These are phyloP conservation scores for Cryoendolithus antarcticus DNA, from an alignment of 2,329 filamentous ascomycete species.

Conservation along the genomic window DNA sequence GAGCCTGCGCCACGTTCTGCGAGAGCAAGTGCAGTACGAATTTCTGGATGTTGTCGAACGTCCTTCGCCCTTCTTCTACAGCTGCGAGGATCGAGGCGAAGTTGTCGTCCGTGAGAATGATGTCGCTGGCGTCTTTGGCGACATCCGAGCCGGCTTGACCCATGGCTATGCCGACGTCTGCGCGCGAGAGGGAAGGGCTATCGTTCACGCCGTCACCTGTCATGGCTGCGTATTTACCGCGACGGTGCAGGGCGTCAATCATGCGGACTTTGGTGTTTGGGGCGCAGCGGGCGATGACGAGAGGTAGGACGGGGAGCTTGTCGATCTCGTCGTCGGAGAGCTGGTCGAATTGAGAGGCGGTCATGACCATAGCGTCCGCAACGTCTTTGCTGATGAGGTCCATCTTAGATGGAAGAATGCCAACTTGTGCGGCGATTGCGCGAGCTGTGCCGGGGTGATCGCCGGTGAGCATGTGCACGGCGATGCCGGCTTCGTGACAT, in stretches of 20 bases:
- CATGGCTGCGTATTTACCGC: constrained; percentile 69
- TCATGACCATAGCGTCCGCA: constrained; percentile 51
- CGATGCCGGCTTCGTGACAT: constrained; percentile 62
- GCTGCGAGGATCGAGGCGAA: constrained; percentile 77
- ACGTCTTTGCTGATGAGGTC: constrained; percentile 37
- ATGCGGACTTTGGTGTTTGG: constrained; percentile 82
- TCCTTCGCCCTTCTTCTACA: constrained; percentile 69
- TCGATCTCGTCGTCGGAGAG: constrained; percentile 65
- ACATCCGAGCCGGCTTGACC: constrained; percentile 73
- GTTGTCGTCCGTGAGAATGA: constrained; percentile 79
- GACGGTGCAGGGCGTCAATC: constrained; percentile 75
- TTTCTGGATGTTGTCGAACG: constrained; percentile 84
- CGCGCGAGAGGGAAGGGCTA: constrained; percentile 64
- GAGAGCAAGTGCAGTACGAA: constrained; percentile 83
- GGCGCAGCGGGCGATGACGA: constrained; percentile 74
- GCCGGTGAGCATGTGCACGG: constrained; percentile 74
- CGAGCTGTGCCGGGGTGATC: constrained; percentile 69
- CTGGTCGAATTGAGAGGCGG: constrained; percentile 48
- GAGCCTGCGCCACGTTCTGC: constrained; percentile 87
- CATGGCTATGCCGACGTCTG: constrained; percentile 84
- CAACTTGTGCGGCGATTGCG: constrained; percentile 67
- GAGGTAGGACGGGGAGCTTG: constrained; percentile 57
- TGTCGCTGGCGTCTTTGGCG: constrained; percentile 69
- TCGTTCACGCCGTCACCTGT: constrained; percentile 84
- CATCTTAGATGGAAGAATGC: constrained; percentile 54